A percentile compares a stretch with the other conserved stretches of the same genome.
Conservation (phyloP, 2,329 filamentous ascomycete species). For the Xylaria sp. region DNA sequence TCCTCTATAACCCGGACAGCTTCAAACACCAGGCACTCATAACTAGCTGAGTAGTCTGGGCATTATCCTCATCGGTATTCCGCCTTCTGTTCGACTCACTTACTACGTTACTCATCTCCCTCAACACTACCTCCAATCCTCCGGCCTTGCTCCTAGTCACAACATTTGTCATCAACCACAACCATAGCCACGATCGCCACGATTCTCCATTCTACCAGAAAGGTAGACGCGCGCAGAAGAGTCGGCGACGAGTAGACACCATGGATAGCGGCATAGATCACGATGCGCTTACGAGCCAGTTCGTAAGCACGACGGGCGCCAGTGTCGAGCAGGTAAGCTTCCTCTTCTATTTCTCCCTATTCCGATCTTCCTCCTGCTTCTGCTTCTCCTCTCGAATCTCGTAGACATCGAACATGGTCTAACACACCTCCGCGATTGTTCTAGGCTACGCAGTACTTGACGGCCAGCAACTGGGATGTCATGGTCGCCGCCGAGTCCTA, state of each 20-base stretch:
- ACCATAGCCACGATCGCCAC: not conserved
- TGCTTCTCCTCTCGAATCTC: not conserved
- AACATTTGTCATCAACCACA: conserved; percentile 7
- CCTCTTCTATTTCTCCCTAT: not conserved
- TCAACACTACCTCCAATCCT: not conserved
- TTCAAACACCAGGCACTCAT: not conserved
- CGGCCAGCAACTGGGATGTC: conserved; percentile 73
- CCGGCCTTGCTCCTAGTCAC: not conserved
- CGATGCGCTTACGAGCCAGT: conserved; percentile 61
- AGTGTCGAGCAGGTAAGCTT: conserved; percentile 54
- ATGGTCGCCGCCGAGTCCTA: conserved; percentile 70
- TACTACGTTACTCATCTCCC: not conserved
- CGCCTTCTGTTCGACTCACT: not conserved
- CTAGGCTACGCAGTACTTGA: conserved; percentile 75
- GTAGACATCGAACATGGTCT: not conserved
- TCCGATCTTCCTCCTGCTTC: not conserved
- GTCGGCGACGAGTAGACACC: conserved; percentile 7
- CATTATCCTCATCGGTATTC: not conserved
- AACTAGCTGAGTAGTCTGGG: not conserved
- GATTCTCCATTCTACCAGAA: not conserved
- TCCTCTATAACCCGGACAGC: not conserved
- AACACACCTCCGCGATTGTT: not conserved
- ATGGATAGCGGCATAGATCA: conserved; percentile 55
- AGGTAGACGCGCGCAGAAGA: not conserved
- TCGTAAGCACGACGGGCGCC: conserved; percentile 66